Base-by-base conservation (phyloP, 1,284 basidiomycete species). In the Meripilus lineatus region DNA sequence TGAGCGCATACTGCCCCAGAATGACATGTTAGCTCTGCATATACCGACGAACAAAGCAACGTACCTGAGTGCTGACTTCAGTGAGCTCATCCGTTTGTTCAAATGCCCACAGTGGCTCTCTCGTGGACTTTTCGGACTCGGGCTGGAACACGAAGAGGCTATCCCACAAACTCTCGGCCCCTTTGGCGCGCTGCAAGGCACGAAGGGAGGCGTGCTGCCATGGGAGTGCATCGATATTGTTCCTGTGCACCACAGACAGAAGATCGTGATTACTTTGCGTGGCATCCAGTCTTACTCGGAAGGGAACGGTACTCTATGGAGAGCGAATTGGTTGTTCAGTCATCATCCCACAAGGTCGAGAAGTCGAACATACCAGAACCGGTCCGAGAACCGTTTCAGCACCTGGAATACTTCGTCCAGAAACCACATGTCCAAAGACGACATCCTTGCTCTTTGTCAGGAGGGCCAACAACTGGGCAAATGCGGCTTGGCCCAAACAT, bases 181-280 rank as follows among this genome's bases (percentile, higher is more conserved):
- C 58, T 18, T 73, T 47, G 30, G 58, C 54, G 22, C 55, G 62
- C 40, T 76, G 74, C 17, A 76, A 64, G 1, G 59, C 55, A 36
- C 74, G 66, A 42, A 74, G 59, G 13, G 74, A 74, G 8, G 65
- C 64, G 40, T 76, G 74, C 42, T 75, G 72, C 65, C 71, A 74
- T 2, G 66, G 54, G 38, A 72, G 57, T 10, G 65, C 65, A 4
- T 66, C 61, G 22, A 72, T 52, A 46, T 75, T 75, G 24, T 51
- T 49, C 25, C 55, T 44, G 36, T 76, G 74, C 24, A 76, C 61
- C 5, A 51, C 51, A 25, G 56, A 59, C 20, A 75, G 54, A 4
- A 76, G 44, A 7, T 66, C 62, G 32, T 58, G 56, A 47, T 71
- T 72, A 5, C 40, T 57, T 32, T 55, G 43, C 4, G 49, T 51